Conservation (phyloP, 495 filamentous ascomycete species). For the Penicillium taxi region DNA sequence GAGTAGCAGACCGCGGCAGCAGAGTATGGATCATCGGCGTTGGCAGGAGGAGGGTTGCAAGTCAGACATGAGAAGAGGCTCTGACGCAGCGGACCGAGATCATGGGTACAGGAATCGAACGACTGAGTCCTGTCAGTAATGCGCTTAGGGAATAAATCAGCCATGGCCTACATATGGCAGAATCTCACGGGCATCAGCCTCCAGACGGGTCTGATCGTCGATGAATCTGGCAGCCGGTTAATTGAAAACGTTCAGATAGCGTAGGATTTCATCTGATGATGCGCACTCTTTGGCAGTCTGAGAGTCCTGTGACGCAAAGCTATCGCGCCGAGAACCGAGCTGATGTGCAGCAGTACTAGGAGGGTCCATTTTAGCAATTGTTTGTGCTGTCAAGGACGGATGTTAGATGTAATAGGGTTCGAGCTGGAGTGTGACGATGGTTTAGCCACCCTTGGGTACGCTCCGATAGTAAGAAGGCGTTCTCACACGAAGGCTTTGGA, state of each 20-base stretch:
- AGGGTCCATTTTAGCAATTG: constrained; percentile 14
- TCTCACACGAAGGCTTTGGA: too few relatives aligned
- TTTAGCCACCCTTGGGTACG: too few relatives aligned
- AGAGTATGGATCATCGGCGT: constrained; percentile 53
- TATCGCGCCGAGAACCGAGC: constrained; percentile 32
- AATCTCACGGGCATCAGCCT: constrained; percentile 88
- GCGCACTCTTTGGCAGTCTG: constrained; percentile 82
- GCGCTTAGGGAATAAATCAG: constrained; percentile 2
- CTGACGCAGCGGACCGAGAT: constrained; percentile 79
- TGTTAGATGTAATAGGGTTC: background rate
- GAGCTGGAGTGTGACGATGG: too few relatives aligned
- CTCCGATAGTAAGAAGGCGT: too few relatives aligned
- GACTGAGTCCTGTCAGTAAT: constrained; percentile 43
- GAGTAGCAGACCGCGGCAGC: constrained; percentile 89
- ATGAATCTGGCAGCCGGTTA: constrained; percentile 86
- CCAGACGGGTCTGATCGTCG: constrained; percentile 77
- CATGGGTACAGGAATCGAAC: constrained; percentile 86
- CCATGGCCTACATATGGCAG: constrained; percentile 68
- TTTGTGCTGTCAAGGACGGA: background rate
- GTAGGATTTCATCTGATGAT: background rate
- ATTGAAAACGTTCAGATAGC: background rate
- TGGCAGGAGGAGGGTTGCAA: constrained; percentile 71
- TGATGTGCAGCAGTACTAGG: constrained; percentile 1
- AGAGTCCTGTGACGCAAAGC: constrained; percentile 60
- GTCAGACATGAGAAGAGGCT: constrained; percentile 83